Conservation (phyloP, 1,284 basidiomycete species). For the Chondrostereum purpureum region DNA sequence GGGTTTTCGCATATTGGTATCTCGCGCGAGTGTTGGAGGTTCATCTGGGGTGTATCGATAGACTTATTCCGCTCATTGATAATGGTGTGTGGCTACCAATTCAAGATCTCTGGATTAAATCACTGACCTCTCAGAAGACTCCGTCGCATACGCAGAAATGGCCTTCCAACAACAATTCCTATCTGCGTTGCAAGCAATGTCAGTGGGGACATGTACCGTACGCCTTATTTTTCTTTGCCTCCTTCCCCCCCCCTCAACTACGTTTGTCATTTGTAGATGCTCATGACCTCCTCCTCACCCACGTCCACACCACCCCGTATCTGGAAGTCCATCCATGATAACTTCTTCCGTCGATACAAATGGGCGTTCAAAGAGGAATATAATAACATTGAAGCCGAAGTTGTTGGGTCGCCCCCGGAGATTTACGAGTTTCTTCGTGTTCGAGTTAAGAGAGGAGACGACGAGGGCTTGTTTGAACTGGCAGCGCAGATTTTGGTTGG, state of each 20-base stretch:
- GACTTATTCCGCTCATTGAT: constrained; percentile 32
- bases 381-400: constrained; percentile 31
- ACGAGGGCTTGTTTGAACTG: constrained; percentile 29
- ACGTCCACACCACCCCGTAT: constrained; percentile 21
- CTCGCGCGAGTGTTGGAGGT: constrained; percentile 43
- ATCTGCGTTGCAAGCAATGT: constrained; percentile 48
- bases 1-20: constrained; percentile 73
- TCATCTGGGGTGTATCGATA: constrained; percentile 50
- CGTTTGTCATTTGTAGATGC: constrained; percentile 17
- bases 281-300: neutral
- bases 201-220: constrained; percentile 41
- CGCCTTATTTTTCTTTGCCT: constrained; percentile 12
- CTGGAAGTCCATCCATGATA: constrained; percentile 33
- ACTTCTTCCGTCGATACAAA: constrained; percentile 62
- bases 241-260: neutral
- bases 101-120: neutral
- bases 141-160: constrained; percentile 38
- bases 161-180: constrained; percentile 42
- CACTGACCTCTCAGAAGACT: constrained; percentile 26
- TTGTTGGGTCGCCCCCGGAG: constrained; percentile 35
- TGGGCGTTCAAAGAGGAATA: constrained; percentile 63
- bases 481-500: constrained; percentile 31
- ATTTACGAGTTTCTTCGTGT: constrained; percentile 34
- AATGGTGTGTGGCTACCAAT: constrained; percentile 25
- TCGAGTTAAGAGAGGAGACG: constrained; percentile 27